Percentiles rank a stretch among this genome's conserved stretches.
Evolutionary conservation across 2,329 filamentous ascomycete genomes (phyloP).

Genomic region (Aspergillus chevalieri): DNA sequence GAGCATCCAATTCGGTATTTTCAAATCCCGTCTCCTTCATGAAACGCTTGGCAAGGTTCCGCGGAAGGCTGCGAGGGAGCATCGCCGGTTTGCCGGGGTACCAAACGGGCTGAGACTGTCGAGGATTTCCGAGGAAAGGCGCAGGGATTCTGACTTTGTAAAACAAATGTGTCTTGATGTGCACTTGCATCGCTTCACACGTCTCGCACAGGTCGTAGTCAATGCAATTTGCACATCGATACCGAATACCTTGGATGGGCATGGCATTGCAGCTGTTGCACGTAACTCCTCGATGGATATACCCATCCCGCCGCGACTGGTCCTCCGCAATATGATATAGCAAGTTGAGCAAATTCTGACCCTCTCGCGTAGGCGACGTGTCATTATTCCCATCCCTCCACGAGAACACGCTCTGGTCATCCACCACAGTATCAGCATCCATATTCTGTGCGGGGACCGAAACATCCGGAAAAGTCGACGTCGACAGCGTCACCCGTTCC

Average conservation of each 20-base stretch:
- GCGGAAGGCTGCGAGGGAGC: conserved; percentile 61
- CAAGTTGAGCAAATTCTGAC: conserved; percentile 76
- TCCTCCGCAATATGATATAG: conserved; percentile 92
- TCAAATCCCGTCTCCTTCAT: conserved; percentile 72
- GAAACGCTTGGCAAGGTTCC: conserved; percentile 61
- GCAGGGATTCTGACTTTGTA: conserved; percentile 92
- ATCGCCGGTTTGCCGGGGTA: conserved; percentile 81
- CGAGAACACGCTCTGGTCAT: conserved; percentile 41
- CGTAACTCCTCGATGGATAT: conserved; percentile 84
- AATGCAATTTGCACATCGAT: conserved; percentile 89
- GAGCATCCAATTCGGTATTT: conserved; percentile 78
- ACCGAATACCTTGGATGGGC: conserved; percentile 86
- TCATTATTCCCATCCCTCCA: conserved; percentile 41
- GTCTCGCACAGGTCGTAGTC: conserved; percentile 94
- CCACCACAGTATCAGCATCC: conserved; percentile 33
- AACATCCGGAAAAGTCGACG: conserved; percentile 26
- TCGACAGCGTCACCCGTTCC: conserved; percentile 32
- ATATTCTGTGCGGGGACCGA: conserved; percentile 18
- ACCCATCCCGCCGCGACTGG: conserved; percentile 78
- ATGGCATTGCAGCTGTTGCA: conserved; percentile 85
- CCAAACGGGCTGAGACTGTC: conserved; percentile 75
- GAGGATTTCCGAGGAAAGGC: conserved; percentile 69
- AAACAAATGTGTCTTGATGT: conserved; percentile 89
- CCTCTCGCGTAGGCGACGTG: conserved; percentile 41
- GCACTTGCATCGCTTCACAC: conserved; percentile 68